phyloP scores from a whole-genome alignment of 2,329 filamentous ascomycete genomes.

The Sarocladiaceae sp. region DNA sequence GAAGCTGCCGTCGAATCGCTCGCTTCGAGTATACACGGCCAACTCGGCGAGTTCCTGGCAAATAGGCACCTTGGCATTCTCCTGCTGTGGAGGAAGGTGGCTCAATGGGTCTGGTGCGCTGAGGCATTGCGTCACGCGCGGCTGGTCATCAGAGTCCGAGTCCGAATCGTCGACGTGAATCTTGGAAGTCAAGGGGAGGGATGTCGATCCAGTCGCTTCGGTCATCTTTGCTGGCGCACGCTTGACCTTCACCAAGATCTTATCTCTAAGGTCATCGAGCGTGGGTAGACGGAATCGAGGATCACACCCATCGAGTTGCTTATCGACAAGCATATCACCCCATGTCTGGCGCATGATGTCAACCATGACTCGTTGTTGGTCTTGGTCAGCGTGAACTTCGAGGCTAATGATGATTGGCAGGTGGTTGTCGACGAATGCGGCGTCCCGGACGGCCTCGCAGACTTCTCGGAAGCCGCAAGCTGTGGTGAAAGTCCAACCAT shows the following conservation, averaged over 20 bases:
- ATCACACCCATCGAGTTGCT: conserved; percentile 42
- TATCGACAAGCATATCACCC: conserved; percentile 65
- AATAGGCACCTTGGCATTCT: conserved; percentile 49
- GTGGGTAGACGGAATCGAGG: conserved; percentile 55
- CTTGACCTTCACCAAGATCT: conserved; percentile 82
- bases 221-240: conserved; percentile 37
- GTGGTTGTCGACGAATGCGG: conserved; percentile 68
- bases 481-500: conserved; percentile 76
- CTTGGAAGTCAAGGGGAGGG: conserved; percentile 9
- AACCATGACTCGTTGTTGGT: conserved; percentile 89
- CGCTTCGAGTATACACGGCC: conserved; percentile 81
- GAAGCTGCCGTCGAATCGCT: conserved; percentile 67
- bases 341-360: conserved; percentile 89
- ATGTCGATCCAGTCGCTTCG: conserved; percentile 20
- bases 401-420: conserved; percentile 87
- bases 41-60: conserved; percentile 65
- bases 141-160: conserved; percentile 36
- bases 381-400: conserved; percentile 76
- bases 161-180: conserved; percentile 32
- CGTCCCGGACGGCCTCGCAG: conserved; percentile 70
- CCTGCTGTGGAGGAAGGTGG: conserved; percentile 9
- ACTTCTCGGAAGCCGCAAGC: conserved; percentile 85
- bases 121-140: conserved; percentile 12
- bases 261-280: conserved; percentile 65
- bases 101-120: neutral